Evolutionary conservation across 2,329 filamentous ascomycete species (phyloP).

Genomic region (Arachnomyces sp.): DNA sequence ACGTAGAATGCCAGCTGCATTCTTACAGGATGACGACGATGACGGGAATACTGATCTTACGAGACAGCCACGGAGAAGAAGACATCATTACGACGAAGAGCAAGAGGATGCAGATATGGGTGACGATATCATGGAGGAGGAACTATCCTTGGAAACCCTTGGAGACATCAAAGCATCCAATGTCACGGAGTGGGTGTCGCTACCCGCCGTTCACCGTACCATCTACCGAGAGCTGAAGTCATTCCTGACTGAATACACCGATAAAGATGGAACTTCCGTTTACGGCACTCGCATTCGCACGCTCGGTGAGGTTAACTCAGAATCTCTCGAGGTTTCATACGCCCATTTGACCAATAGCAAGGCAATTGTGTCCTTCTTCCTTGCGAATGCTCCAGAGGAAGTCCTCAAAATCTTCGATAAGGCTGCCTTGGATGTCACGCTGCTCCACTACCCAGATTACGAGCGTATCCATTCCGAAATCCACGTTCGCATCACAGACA

Average conservation of each 20-base stretch:
- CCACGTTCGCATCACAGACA: conserved; percentile 89
- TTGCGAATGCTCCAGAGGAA: conserved; percentile 91
- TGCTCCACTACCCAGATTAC: conserved; percentile 95
- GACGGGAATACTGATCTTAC: conserved; percentile 78
- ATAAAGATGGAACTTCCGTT: conserved; percentile 79
- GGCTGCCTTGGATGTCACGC: conserved; percentile 90
- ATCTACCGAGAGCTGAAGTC: conserved; percentile 96
- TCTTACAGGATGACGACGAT: conserved; percentile 66
- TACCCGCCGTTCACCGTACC: conserved; percentile 80
- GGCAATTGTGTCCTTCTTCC: conserved; percentile 87
- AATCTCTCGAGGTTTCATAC: conserved; percentile 93
- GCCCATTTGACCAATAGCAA: conserved; percentile 84
- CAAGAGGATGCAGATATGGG: conserved; percentile 82
- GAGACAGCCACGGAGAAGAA: conserved; percentile 71
- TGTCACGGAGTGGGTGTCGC: conserved; percentile 89
- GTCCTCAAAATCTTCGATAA: conserved; percentile 94
- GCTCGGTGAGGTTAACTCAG: conserved; percentile 93
- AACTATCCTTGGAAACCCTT: conserved; percentile 83
- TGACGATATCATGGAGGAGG: conserved; percentile 89
- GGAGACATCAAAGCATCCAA: conserved; percentile 89
- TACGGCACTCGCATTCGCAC: conserved; percentile 92
- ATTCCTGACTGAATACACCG: conserved; percentile 92
- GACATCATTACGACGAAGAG: conserved; percentile 90
- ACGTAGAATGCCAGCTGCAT: conserved; percentile 54
- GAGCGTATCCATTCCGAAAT: conserved; percentile 96